Evolutionary conservation across 768 basidiomycete genomes (phyloP).

Genomic region (Pulveroboletus frians): DNA sequence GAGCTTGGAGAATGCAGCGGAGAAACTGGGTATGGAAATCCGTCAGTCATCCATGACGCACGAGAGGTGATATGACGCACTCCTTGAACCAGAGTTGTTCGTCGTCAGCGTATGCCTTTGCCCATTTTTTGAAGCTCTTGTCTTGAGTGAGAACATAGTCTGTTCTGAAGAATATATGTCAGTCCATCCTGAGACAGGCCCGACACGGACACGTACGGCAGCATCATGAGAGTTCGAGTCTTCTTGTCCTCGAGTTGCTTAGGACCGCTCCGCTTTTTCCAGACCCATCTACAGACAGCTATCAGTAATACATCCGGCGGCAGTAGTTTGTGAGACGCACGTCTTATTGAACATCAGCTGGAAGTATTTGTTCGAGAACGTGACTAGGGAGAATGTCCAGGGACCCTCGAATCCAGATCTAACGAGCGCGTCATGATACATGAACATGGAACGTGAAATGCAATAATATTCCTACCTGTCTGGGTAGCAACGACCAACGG

Average conservation of each 20-base stretch:
- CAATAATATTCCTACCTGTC: slow-evolving; percentile 49
- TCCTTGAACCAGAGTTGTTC: slow-evolving; percentile 90
- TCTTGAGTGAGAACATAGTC: too few species aligned
- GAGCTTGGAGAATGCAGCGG: slow-evolving; percentile 67
- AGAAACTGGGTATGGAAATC: slow-evolving; percentile 57
- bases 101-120: slow-evolving; percentile 81
- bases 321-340: slow-evolving; percentile 31
- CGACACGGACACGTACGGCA: slow-evolving; percentile 58
- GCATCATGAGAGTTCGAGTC: slow-evolving; percentile 89
- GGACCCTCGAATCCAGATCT: slow-evolving; percentile 82
- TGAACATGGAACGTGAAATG: background rate
- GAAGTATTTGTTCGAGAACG: slow-evolving; percentile 82
- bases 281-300: slow-evolving; percentile 57
- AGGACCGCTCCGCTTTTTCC: slow-evolving; percentile 93
- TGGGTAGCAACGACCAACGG: slow-evolving; percentile 90
- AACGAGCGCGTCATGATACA: background rate
- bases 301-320: background rate
- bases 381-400: slow-evolving; percentile 94
- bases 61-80: slow-evolving; percentile 45
- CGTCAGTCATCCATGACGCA: background rate
- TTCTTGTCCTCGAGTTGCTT: slow-evolving; percentile 93
- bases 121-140: slow-evolving; percentile 87
- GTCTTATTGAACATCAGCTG: slow-evolving; percentile 83
- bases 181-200: too few species aligned
- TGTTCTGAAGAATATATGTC: slow-evolving; percentile 40